Conservation (phyloP, 2,329 filamentous ascomycete species). For the Colletotrichum sp. region DNA sequence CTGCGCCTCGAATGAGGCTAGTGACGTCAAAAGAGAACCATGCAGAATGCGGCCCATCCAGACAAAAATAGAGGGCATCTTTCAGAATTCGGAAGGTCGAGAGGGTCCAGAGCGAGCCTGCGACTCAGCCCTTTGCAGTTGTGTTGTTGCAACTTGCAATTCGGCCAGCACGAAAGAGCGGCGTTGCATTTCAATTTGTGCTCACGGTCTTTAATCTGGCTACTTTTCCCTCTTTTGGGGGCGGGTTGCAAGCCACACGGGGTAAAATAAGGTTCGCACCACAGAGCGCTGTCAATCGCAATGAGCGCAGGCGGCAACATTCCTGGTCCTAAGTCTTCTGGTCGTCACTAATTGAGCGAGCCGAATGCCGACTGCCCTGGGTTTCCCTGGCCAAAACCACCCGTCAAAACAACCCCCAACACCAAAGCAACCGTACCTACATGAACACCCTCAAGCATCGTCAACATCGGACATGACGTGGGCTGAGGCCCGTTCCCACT, state of each 20-base stretch:
- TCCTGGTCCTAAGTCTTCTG: neutral
- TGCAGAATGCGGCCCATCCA: neutral
- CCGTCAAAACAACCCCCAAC: neutral
- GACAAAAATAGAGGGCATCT: constrained; percentile 1
- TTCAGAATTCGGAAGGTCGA: neutral
- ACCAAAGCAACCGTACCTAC: neutral
- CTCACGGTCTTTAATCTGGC: neutral
- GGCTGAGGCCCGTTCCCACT: neutral
- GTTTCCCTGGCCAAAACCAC: constrained; percentile 3
- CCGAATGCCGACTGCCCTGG: constrained; percentile 11
- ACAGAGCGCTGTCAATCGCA: neutral
- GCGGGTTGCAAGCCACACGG: neutral
- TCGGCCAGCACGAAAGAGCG: neutral
- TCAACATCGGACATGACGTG: neutral
- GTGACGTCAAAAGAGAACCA: constrained; percentile 3
- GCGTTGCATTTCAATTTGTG: neutral
- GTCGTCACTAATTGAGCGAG: constrained; percentile 2
- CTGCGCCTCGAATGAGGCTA: neutral
- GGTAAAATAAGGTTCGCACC: neutral
- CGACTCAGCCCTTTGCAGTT: neutral
- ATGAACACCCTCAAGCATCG: neutral
- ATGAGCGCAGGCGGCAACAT: neutral
- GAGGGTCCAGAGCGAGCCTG: neutral
- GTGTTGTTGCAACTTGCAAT: neutral
- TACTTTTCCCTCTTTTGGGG: neutral